These are phyloP conservation scores for Chlamydomonas applanata DNA, from an alignment of 139 green algal genomes.

Conservation along the genomic window DNA sequence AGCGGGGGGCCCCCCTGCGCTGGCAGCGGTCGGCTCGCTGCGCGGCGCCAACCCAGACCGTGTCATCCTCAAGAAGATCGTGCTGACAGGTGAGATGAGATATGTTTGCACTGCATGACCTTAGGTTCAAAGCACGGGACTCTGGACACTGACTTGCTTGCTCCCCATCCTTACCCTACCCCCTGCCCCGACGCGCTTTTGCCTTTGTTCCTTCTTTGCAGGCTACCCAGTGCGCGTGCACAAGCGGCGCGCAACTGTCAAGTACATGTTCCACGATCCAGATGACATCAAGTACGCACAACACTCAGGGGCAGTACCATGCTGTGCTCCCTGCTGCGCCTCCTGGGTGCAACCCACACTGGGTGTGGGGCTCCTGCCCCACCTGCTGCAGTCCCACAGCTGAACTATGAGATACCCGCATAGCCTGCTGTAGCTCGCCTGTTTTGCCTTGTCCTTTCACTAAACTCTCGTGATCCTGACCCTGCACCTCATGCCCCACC, in stretches of 20 bases:
- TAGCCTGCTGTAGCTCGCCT: too few relatives aligned
- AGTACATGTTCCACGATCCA: slow-evolving; percentile 94
- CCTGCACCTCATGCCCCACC: too few relatives aligned
- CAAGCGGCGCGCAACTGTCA: slow-evolving; percentile 88
- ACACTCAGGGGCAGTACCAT: too few relatives aligned
- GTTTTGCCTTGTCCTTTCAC: too few relatives aligned
- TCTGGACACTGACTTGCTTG: not conserved
- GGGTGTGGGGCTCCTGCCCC: too few relatives aligned
- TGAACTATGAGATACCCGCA: too few relatives aligned
- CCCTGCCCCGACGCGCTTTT: not conserved
- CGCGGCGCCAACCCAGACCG: slow-evolving; percentile 81
- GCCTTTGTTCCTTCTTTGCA: slow-evolving; percentile 3
- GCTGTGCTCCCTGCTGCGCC: too few relatives aligned
- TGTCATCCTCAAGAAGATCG: slow-evolving; percentile 85
- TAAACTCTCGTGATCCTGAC: too few relatives aligned
- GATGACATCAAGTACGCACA: slow-evolving; percentile 42
- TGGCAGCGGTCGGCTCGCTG: slow-evolving; percentile 64
- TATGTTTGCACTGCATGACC: not conserved
- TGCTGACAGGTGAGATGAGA: slow-evolving; percentile 61
- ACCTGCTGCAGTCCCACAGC: too few relatives aligned
- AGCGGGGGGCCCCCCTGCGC: slow-evolving; percentile 7
- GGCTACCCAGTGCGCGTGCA: slow-evolving; percentile 86
- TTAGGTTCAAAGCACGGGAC: not conserved
- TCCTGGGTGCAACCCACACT: too few relatives aligned
- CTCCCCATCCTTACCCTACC: not conserved